Evolutionary conservation across 495 filamentous ascomycete species (phyloP).

Genomic region (Wilcoxina mikolae): DNA sequence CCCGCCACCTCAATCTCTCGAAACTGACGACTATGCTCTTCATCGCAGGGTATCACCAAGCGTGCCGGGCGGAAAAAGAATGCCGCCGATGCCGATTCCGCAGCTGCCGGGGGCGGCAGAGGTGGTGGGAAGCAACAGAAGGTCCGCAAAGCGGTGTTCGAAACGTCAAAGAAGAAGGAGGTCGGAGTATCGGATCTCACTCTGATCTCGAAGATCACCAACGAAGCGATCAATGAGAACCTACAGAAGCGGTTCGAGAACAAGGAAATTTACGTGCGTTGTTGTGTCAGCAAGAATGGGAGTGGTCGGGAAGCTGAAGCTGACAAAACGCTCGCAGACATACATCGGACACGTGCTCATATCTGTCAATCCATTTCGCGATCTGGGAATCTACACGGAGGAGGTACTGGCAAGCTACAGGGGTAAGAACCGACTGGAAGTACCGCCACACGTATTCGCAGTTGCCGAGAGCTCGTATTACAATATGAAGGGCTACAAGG

Average conservation of each 20-base stretch:
- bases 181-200: constrained; percentile 97
- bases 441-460: constrained; percentile 91
- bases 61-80: constrained; percentile 49
- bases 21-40: neutral
- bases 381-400: constrained; percentile 97
- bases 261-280: constrained; percentile 81
- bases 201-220: constrained; percentile 92
- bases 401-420: constrained; percentile 76
- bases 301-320: neutral
- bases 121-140: constrained; percentile 44
- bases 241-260: constrained; percentile 93
- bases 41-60: constrained; percentile 23
- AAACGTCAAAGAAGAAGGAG: constrained; percentile 96
- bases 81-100: constrained; percentile 35
- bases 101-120: constrained; percentile 36
- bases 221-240: constrained; percentile 98
- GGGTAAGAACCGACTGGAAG: constrained; percentile 92
- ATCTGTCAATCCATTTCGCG: constrained; percentile 96
- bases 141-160: constrained; percentile 89
- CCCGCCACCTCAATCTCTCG: neutral
- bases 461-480: constrained; percentile 95
- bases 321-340: constrained; percentile 42
- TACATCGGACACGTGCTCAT: constrained; percentile 99
- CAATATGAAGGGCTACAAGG: constrained; percentile 99
- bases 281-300: constrained; percentile 12